These are phyloP conservation scores for Lachancea kluyveri DNA, from an alignment of 805 yeast genomes.

Conservation along the genomic window DNA sequence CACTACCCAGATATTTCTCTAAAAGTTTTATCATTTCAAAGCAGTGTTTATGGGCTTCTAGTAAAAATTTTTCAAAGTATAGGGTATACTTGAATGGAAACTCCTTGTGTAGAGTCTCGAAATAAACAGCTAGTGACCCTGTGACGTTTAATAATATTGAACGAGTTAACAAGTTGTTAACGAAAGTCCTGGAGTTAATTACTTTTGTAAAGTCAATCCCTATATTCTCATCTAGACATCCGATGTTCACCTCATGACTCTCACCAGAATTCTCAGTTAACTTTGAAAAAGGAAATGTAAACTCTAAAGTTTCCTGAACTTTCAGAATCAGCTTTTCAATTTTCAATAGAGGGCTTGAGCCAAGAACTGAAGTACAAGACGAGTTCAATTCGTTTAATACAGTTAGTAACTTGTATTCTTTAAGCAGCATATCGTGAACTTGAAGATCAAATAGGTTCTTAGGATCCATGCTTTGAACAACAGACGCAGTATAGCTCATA, in stretches of 20 bases:
- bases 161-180: background rate
- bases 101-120: slow-evolving; percentile 1
- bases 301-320: background rate
- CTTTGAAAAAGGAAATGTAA: slow-evolving; percentile 2
- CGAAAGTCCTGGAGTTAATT: slow-evolving; percentile 1
- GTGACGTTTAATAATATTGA: background rate
- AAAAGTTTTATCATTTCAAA: slow-evolving; percentile 4
- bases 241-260: too few relatives aligned
- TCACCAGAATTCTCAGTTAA: too few relatives aligned
- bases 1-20: background rate
- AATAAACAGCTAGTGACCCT: slow-evolving; percentile 1
- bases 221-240: too few relatives aligned
- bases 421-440: slow-evolving; percentile 1
- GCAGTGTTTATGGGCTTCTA: slow-evolving; percentile 2
- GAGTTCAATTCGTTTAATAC: background rate
- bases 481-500: slow-evolving; percentile 3
- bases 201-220: background rate
- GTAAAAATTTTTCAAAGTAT: background rate
- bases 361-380: background rate
- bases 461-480: background rate
- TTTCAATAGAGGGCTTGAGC: background rate
- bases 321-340: background rate
- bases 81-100: slow-evolving; percentile 1
- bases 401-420: slow-evolving; percentile 5
- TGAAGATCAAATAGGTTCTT: slow-evolving; percentile 5